Base-by-base conservation (phyloP, 2,329 filamentous ascomycete genomes). In the Alternaria sp. region DNA sequence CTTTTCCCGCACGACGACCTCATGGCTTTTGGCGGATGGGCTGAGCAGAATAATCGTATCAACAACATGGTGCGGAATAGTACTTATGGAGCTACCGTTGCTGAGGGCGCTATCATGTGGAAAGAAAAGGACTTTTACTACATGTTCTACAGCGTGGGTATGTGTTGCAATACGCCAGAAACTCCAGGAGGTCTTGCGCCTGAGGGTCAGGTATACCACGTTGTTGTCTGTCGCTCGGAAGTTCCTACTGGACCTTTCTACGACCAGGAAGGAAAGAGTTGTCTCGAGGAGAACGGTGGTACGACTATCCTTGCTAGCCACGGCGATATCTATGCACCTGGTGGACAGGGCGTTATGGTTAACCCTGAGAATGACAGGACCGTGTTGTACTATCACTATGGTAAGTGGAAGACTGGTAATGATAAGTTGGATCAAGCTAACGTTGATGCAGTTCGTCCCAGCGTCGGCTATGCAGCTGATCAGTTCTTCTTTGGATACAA, bases 291-390 rank as follows among this genome's bases (percentile, higher is more conserved):
- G 5, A 83, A 83, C 53, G 89, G 89, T 3, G 89, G 89, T 3
- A 88, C 86, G 0, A 76, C 86, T 5, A 84, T 91, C 0, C 80
- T 91, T 0, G 83, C 83, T 57, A 87, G 84, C 30, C 88, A 91
- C 69, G 86, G 66, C 1, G 70, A 77, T 66, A 66, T 78, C 5
- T 79, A 78, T 69, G 75, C 74, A 30, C 75, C 76, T 4, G 76
- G 76, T 10, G 77, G 77, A 1, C 75, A 79, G 54, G 75, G 74
- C 0, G 57, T 79, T 4, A 62, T 75, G 57, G 56, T 67, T 13
- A 60, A 73, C 40, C 47, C 62, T 6, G 64, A 67, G 7, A 57
- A 49, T 25, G 61, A 62, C 12, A 70, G 65, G 46, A 61, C 67
- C 2, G 69, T 75, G 3, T 57, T 76, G 45, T 79, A 77, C 57